Evolutionary conservation across 352 stramenopile species (phyloP).

Genomic region (Globisporangium echinulatum): DNA sequence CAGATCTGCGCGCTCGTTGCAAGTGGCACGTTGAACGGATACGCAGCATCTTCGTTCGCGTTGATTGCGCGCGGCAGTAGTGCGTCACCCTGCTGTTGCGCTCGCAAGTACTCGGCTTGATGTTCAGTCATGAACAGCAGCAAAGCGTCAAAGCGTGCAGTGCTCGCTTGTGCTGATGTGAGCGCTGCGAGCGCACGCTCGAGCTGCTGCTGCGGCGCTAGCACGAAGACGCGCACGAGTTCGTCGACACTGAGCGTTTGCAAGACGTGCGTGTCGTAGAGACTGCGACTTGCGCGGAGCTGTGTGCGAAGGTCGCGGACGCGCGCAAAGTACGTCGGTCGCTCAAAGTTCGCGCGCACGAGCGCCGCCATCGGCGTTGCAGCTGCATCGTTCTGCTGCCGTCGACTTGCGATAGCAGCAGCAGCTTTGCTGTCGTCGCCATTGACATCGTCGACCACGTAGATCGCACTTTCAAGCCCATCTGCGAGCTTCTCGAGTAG

Average conservation of each 20-base stretch:
- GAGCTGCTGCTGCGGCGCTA: conserved; percentile 35
- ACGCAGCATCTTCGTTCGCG: conserved; percentile 30
- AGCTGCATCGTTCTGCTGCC: not conserved
- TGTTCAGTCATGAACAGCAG: conserved; percentile 4
- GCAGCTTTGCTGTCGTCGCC: too few relatives aligned
- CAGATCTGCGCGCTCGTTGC: conserved; percentile 63
- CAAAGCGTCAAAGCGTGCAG: conserved; percentile 6
- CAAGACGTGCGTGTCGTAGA: conserved; percentile 36
- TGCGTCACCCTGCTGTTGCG: conserved; percentile 1
- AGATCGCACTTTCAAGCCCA: conserved; percentile 55
- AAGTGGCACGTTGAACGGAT: conserved; percentile 50
- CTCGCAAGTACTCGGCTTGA: too few relatives aligned
- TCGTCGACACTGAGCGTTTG: conserved; percentile 34
- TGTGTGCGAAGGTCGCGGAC: conserved; percentile 44
- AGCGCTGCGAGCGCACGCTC: conserved; percentile 19
- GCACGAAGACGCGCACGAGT: conserved; percentile 32
- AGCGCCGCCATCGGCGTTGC: conserved; percentile 39
- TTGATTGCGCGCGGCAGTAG: not conserved
- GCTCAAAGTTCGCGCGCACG: conserved; percentile 46
- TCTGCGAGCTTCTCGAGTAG: conserved; percentile 62
- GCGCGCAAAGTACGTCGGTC: conserved; percentile 66
- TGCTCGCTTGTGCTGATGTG: conserved; percentile 13
- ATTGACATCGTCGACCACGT: conserved; percentile 19
- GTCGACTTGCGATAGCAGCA: too few relatives aligned
- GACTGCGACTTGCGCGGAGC: conserved; percentile 29